Base-by-base conservation (phyloP, 2,329 filamentous ascomycete genomes). In the Diplocarpon mali region DNA sequence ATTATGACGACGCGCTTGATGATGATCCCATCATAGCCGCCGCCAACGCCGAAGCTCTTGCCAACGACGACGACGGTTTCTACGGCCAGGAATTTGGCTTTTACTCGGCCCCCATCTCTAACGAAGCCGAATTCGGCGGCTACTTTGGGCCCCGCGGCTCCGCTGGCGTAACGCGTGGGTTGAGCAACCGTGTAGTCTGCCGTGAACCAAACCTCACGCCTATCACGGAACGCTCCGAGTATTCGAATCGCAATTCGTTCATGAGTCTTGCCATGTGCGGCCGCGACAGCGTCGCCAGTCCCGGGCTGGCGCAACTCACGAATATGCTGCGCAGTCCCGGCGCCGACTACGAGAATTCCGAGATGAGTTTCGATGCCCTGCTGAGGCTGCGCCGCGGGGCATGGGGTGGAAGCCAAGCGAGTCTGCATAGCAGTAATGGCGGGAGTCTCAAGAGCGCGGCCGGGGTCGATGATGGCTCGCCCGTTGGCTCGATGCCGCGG, bases 1-100 rank as follows among this genome's bases (percentile, higher is more conserved):
- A 69, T 38, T 76, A 75, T 44, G 72, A 75, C 53, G 76, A 80
- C 48, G 78, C 81, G 36, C 72, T 85, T 40, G 85, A 86, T 47
- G 88, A 96, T 53, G 89, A 95, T 56, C 79, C 80, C 28, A 92
- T 96, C 55, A 93, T 98, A 48, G 90, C 89, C 0, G 92, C 88
- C 46, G 92, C 92, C 5, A 98, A 98, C 56, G 89, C 90, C 0
- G 89, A 92, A 61, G 92, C 85, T 1, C 71, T 98, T 7, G 90
- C 92, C 37, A 89, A 87, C 54, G 92, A 98, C 58, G 82, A 82
- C 6, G 90, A 95, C 52, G 90, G 87, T 0, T 93, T 92, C 68
- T 98, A 98, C 59, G 92, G 92, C 0, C 83, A 88, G 54, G 92
- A 98, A 62, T 98, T 98, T 59, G 89, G 88, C 0, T 98, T 98